A percentile compares a stretch with the other conserved stretches of the same genome.
These are phyloP conservation scores for Nitzschia inconspicua DNA, from an alignment of 108 stramenopile species.

Conservation along the genomic window DNA sequence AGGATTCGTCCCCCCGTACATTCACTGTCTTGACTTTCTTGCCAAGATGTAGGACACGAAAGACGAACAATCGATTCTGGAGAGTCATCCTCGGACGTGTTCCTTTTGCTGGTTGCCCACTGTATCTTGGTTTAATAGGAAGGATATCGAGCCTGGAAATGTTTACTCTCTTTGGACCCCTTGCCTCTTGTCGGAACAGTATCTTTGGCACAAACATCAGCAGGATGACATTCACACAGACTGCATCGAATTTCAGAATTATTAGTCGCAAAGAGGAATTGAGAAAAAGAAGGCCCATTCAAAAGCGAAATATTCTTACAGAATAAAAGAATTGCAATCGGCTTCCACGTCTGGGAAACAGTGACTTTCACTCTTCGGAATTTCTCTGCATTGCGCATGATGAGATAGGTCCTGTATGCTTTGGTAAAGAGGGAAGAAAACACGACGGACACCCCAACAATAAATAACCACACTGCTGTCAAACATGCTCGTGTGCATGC, in stretches of 20 bases:
- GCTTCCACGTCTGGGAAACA: neutral
- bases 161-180: neutral
- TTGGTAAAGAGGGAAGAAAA: conserved; percentile 45
- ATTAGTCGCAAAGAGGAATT: too few species aligned
- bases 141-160: neutral
- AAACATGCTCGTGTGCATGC: conserved; percentile 23
- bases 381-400: neutral
- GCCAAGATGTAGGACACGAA: neutral
- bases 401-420: conserved; percentile 33
- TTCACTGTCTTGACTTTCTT: neutral
- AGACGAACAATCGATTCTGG: neutral
- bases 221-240: conserved; percentile 7
- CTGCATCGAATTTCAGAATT: neutral
- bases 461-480: conserved; percentile 22
- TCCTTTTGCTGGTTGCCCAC: too few species aligned
- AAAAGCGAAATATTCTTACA: neutral
- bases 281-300: too few species aligned
- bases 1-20: neutral
- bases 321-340: neutral
- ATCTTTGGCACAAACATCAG: conserved; percentile 23
- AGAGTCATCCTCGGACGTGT: too few species aligned
- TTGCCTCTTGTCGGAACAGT: neutral
- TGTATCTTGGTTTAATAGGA: neutral
- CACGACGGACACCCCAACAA: conserved; percentile 37
- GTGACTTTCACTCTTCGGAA: neutral